phyloP scores from a whole-genome alignment of 495 filamentous ascomycete species.

The Lasiosphaeria ovina region DNA sequence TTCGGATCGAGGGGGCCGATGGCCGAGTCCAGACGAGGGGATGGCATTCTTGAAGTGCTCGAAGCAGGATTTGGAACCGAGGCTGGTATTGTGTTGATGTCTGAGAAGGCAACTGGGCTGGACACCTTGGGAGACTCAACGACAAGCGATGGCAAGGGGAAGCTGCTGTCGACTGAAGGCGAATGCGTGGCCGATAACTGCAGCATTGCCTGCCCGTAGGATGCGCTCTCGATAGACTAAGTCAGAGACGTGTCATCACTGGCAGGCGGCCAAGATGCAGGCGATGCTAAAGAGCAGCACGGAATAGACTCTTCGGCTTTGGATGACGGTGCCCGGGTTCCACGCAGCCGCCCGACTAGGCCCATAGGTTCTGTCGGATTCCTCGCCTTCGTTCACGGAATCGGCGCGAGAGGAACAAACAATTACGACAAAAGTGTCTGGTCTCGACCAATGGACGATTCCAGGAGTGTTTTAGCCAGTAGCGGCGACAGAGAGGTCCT shows the following conservation, averaged over 20 bases:
- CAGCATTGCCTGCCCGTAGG: conserved; percentile 13
- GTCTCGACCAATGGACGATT: background rate
- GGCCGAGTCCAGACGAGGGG: background rate
- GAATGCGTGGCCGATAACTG: conserved; percentile 16
- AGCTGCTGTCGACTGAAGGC: conserved; percentile 10
- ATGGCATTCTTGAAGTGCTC: background rate
- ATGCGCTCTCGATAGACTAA: background rate
- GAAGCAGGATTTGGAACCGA: background rate
- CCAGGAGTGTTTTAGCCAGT: background rate
- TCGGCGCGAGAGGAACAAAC: background rate
- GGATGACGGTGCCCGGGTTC: too few species aligned
- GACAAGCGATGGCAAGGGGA: background rate
- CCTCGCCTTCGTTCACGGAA: conserved; percentile 12
- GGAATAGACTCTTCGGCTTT: too few species aligned
- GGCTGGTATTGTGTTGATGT: too few species aligned
- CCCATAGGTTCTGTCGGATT: conserved; percentile 4
- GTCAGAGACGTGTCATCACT: background rate
- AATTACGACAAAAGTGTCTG: background rate
- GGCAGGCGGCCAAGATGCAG: too few species aligned
- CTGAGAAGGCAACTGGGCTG: too few species aligned
- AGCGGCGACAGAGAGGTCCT: background rate
- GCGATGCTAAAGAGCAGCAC: too few species aligned
- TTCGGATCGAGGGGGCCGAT: background rate
- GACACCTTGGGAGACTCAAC: background rate
- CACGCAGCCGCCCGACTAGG: background rate